Evolutionary conservation across 208 protist genomes (phyloP).

Genomic region (Acanthamoeba rhysodes): DNA sequence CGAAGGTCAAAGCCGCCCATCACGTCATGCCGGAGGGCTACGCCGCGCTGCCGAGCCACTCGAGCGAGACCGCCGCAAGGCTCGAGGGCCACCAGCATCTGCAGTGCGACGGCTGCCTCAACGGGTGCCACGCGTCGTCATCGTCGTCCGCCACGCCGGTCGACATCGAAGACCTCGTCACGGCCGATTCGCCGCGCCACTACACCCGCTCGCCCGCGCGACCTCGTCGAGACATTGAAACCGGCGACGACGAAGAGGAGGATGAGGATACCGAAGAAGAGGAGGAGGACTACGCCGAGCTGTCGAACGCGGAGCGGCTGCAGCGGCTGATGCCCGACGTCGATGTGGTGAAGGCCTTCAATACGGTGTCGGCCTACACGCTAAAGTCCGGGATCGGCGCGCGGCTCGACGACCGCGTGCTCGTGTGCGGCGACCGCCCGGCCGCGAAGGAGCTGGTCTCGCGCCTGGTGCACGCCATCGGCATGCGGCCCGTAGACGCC

Average conservation of each 20-base stretch:
- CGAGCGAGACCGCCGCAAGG: too few relatives aligned
- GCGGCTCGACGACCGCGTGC: slow-evolving; percentile 59
- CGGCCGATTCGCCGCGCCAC: not conserved
- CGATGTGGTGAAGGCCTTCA: slow-evolving; percentile 71
- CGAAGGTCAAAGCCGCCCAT: not conserved
- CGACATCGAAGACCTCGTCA: slow-evolving; percentile 2
- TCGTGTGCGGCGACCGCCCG: slow-evolving; percentile 32
- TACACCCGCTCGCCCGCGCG: not conserved
- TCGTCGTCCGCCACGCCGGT: not conserved
- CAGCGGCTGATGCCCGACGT: slow-evolving; percentile 67
- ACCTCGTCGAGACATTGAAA: not conserved
- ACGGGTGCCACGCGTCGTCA: not conserved
- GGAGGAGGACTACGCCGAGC: not conserved
- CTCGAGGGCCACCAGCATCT: not conserved
- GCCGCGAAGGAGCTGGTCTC: slow-evolving; percentile 52
- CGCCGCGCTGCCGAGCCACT: not conserved
- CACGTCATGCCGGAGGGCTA: not conserved
- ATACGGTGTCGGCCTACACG: slow-evolving; percentile 60
- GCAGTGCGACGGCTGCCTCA: not conserved
- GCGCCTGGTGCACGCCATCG: slow-evolving; percentile 28
- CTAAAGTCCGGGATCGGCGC: not conserved
- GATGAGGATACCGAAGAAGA: not conserved
- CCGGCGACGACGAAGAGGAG: not conserved
- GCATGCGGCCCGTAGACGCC: slow-evolving; percentile 57
- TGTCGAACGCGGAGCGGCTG: slow-evolving; percentile 56